Base-by-base conservation (phyloP, 2,329 filamentous ascomycete species). In the Cytospora leucostoma region DNA sequence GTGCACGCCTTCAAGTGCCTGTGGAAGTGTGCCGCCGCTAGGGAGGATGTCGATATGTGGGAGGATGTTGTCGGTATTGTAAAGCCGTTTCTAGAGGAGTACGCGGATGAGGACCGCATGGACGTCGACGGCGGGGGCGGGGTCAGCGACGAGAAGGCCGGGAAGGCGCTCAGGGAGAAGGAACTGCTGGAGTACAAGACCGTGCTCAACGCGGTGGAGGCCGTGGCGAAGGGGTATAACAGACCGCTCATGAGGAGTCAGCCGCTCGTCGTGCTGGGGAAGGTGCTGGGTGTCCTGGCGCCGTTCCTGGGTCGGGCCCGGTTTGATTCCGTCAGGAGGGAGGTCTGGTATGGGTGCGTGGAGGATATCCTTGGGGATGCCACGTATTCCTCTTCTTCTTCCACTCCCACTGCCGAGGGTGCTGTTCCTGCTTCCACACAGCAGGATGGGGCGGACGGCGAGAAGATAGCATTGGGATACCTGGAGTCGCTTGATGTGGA, bases 1-100 rank as follows among this genome's bases (percentile, higher is more conserved):
- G 88, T 89, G 21, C 83, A 91, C 74, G 91, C 91, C 0, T 84
- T 97, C 67, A 79, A 80, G 61, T 87, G 86, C 38, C 79, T 97
- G 6, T 93, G 91, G 71, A 82, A 86, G 61, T 90, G 94, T 70
- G 84, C 87, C n/a, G 83, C 84, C 44, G 84, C 84, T 15, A 82
- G 90, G 54, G 81, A 83, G 32, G 89, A 93, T 70, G 72, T 92
- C 17, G 85, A 93, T 68, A 79, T 96, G 75, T 86, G 90, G 69
- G 77, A 82, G 5, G 86, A 91, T 33, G 87, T 90, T 5, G 79
- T 84, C 4, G 80, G 80, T 7, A 84, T 96, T 58, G 85, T 91
- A 13, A 79, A 77, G 34, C 83, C 85, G 0, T 77, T 88, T 53
- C 74, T 96, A 38, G 85, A 88, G 51, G 83, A 87, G 34, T 69